A percentile compares a stretch with the other conserved stretches of the same genome.
Conservation (phyloP, 495 filamentous ascomycete species). For the Emericellopsis terricola region DNA sequence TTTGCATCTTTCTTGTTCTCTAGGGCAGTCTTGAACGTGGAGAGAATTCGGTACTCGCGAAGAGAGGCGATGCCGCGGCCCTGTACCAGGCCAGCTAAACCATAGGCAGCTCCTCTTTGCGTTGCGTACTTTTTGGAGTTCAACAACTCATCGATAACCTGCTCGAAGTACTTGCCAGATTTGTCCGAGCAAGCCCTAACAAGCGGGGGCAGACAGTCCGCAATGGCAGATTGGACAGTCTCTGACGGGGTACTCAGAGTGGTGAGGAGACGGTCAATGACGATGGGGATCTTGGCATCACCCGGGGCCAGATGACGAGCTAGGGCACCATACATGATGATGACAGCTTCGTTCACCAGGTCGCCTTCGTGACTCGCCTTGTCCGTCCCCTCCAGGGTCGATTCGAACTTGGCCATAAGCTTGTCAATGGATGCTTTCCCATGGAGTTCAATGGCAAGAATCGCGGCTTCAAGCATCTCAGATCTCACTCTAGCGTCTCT, state of each 20-base stretch:
- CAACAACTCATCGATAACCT: slow-evolving; percentile 61
- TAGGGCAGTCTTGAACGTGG: slow-evolving; percentile 51
- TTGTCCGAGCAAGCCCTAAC: slow-evolving; percentile 64
- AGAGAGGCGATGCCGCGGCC: slow-evolving; percentile 72
- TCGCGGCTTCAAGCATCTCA: slow-evolving; percentile 90
- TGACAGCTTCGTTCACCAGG: slow-evolving; percentile 85
- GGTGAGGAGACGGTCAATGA: slow-evolving; percentile 64
- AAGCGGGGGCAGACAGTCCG: slow-evolving; percentile 80
- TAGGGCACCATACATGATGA: slow-evolving; percentile 88
- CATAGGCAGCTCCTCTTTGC: slow-evolving; percentile 85
- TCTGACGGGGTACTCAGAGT: slow-evolving; percentile 93
- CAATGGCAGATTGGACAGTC: slow-evolving; percentile 87
- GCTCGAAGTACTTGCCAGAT: slow-evolving; percentile 58
- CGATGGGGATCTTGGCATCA: slow-evolving; percentile 66
- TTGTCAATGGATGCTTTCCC: slow-evolving; percentile 68
- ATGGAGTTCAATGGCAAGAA: slow-evolving; percentile 56
- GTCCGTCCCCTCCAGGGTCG: slow-evolving; percentile 62
- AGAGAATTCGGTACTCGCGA: slow-evolving; percentile 71
- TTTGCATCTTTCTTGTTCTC: slow-evolving; percentile 88
- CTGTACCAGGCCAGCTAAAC: slow-evolving; percentile 74
- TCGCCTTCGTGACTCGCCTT: slow-evolving; percentile 62
- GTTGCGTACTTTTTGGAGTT: slow-evolving; percentile 77
- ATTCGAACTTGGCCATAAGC: slow-evolving; percentile 82
- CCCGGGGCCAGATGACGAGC: slow-evolving; percentile 71
- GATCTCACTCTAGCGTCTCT: slow-evolving; percentile 54